A percentile compares a stretch with the other conserved stretches of the same genome.
These are phyloP conservation scores for Colletotrichum brevisporum DNA, from an alignment of 2,329 filamentous ascomycete genomes.

Conservation along the genomic window DNA sequence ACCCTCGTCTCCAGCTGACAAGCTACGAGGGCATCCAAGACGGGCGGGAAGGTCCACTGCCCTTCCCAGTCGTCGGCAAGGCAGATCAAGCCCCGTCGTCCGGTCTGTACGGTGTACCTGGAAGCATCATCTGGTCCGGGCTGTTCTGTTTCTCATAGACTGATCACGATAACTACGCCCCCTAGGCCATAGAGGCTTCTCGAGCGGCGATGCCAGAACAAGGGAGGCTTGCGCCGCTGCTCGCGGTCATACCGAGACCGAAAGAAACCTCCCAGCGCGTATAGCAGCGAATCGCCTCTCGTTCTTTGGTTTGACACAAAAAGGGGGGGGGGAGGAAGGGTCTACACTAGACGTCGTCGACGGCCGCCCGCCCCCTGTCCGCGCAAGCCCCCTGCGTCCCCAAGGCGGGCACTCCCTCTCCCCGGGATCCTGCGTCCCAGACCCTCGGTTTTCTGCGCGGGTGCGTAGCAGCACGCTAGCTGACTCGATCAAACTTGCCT, in stretches of 20 bases:
- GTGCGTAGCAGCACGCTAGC: not conserved
- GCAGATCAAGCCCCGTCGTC: no score
- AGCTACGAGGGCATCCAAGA: no score
- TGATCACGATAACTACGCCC: no score
- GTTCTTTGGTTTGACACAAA: not conserved
- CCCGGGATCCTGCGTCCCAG: conserved; percentile 5
- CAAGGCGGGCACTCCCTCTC: not conserved
- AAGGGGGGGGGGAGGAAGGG: not conserved
- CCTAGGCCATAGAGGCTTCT: no score
- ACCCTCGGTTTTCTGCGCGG: not conserved
- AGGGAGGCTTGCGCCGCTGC: not conserved
- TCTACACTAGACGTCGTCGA: not conserved
- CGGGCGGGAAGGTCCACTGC: no score
- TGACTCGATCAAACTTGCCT: not conserved
- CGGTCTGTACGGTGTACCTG: no score
- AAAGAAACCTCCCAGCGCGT: not conserved
- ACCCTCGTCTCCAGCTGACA: no score
- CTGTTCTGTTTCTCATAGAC: no score
- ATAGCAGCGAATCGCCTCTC: not conserved
- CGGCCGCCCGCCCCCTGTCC: not conserved
- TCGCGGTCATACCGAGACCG: not conserved
- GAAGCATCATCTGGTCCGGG: no score
- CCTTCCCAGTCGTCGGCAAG: no score
- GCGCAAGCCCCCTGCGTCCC: not conserved
- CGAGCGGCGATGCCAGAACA: no score